phyloP scores from a whole-genome alignment of 139 green algal genomes.

The Chloropicon primus region DNA sequence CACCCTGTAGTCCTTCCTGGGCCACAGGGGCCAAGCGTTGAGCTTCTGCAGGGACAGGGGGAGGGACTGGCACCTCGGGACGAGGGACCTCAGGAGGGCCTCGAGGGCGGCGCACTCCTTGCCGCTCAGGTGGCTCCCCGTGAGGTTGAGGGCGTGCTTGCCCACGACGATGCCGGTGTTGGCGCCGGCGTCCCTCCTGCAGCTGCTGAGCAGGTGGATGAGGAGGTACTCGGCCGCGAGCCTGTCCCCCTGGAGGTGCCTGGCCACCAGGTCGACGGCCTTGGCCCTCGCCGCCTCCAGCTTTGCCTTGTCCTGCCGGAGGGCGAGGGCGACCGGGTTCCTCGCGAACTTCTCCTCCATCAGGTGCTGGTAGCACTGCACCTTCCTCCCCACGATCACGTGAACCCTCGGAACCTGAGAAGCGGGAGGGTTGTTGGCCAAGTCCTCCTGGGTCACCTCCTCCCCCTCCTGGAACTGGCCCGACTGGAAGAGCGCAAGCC shows the following conservation, averaged over 20 bases:
- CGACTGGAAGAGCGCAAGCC: conserved; percentile 28
- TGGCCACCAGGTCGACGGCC: conserved; percentile 16
- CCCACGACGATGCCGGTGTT: conserved; percentile 8
- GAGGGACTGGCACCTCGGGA: neutral
- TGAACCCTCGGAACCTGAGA: conserved; percentile 40
- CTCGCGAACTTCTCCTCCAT: neutral
- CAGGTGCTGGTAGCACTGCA: neutral
- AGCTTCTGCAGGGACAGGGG: conserved; percentile 20
- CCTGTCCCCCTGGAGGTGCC: conserved; percentile 41
- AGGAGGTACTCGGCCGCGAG: conserved; percentile 64
- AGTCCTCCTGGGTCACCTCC: conserved; percentile 16
- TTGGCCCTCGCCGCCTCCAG: neutral
- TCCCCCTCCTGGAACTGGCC: conserved; percentile 6
- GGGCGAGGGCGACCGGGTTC: neutral
- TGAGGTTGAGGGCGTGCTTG: conserved; percentile 21
- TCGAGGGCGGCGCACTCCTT: neutral
- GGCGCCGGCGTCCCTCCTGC: conserved; percentile 13
- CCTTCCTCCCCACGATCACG: conserved; percentile 21
- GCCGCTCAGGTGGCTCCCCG: neutral
- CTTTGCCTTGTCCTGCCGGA: neutral
- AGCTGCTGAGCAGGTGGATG: conserved; percentile 31
- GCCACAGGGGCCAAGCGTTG: conserved; percentile 22
- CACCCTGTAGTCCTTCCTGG: conserved; percentile 13
- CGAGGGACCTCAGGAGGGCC: neutral
- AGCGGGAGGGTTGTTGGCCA: conserved; percentile 35